Conservation (phyloP, 345 rosid species). For the Abelmoschus esculentus region DNA sequence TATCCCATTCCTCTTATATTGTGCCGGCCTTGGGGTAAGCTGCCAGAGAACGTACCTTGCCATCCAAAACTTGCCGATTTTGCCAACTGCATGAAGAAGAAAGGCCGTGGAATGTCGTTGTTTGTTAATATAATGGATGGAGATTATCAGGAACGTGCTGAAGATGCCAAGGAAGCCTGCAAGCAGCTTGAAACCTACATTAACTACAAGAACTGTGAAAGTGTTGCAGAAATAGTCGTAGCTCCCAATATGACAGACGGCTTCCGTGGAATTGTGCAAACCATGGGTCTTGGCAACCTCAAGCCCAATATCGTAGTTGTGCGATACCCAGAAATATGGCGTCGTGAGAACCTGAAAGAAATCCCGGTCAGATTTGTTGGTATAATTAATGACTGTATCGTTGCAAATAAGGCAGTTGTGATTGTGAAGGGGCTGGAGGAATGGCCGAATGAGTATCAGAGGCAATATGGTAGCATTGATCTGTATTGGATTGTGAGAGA, state of each 20-base stretch:
- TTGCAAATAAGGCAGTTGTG: slow-evolving; percentile 95
- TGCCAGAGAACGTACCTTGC: slow-evolving; percentile 97
- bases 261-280: slow-evolving; percentile 92
- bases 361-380: slow-evolving; percentile 83
- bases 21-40: slow-evolving; percentile 99
- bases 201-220: slow-evolving; percentile 87
- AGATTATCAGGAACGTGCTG: slow-evolving; percentile 85
- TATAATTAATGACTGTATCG: slow-evolving; percentile 4
- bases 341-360: slow-evolving; percentile 83
- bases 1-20: slow-evolving; percentile 95
- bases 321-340: slow-evolving; percentile 99
- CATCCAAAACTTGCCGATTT: slow-evolving; percentile 98
- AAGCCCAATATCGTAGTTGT: slow-evolving; percentile 97
- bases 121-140: slow-evolving; percentile 80
- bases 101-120: slow-evolving; percentile 98
- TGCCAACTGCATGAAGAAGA: slow-evolving; percentile 98
- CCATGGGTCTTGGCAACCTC: slow-evolving; percentile 96
- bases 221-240: slow-evolving; percentile 95
- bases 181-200: slow-evolving; percentile 82
- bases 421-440: slow-evolving; percentile 98
- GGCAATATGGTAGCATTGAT: slow-evolving; percentile 92
- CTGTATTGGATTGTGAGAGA: slow-evolving; percentile 97
- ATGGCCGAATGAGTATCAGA: slow-evolving; percentile 98
- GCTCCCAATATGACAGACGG: slow-evolving; percentile 97
- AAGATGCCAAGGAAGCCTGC: slow-evolving; percentile 91